These are phyloP conservation scores for Coemansia sp. DNA, from an alignment of 192 early-diverging fungal genomes.

Conservation along the genomic window DNA sequence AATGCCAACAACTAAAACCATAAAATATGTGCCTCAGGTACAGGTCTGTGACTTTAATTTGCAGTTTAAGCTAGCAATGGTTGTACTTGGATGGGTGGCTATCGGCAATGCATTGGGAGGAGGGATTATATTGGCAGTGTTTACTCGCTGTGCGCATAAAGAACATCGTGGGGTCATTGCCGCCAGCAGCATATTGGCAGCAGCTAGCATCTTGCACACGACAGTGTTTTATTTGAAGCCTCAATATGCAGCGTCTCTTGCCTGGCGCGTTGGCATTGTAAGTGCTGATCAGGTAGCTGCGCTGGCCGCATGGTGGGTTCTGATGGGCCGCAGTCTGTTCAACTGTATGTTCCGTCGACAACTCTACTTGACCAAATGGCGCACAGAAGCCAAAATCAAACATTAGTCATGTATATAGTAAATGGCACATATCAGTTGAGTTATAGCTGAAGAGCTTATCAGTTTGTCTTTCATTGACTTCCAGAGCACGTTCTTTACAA, in stretches of 20 bases:
- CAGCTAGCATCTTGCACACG: constrained; percentile 18
- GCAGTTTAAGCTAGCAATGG: constrained; percentile 19
- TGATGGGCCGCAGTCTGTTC: constrained; percentile 20
- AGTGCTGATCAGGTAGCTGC: constrained; percentile 19
- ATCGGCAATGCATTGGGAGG: not conserved
- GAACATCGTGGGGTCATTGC: constrained; percentile 4
- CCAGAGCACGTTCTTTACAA: no score
- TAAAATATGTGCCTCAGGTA: constrained; percentile 11
- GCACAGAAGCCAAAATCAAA: not conserved
- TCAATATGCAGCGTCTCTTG: constrained; percentile 14
- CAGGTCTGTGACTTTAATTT: constrained; percentile 25
- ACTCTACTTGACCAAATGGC: constrained; percentile 17
- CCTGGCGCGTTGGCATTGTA: constrained; percentile 26
- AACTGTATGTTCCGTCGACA: constrained; percentile 11
- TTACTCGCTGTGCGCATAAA: constrained; percentile 2
- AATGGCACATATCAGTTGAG: no score
- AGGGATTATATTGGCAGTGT: not conserved
- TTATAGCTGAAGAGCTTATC: no score
- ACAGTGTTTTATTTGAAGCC: constrained; percentile 21
- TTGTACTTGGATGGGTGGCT: constrained; percentile 9
- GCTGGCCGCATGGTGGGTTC: constrained; percentile 30
- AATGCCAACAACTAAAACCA: constrained; percentile 9
- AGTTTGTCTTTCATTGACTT: no score
- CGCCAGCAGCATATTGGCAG: constrained; percentile 7
- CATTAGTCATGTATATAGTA: no score